Evolutionary conservation across 768 basidiomycete species (phyloP), one percentile per base, ranked within the genome.

Genomic region (Mycena amicta): DNA sequence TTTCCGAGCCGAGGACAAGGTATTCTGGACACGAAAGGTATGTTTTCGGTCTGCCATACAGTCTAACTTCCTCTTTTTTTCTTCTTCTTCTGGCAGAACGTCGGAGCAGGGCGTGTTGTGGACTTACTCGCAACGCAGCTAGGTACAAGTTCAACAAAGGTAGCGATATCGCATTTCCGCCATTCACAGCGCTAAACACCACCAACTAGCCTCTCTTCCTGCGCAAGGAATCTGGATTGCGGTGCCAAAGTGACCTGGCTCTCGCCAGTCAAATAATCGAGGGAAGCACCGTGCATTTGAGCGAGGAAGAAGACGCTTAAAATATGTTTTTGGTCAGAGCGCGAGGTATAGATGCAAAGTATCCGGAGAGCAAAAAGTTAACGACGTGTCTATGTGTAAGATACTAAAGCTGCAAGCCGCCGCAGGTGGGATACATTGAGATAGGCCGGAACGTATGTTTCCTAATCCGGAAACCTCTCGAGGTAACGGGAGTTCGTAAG

Each of bases 391-490:
- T 79, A 86, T 75, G 81, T 62, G 55, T 83, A 91, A 73, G 89
- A 87, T 65, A 94, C 92, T 66, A 94, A 78, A 65, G 92, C 90
- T 61, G 93, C 93, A 69, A 94, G 79, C 65, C 93, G 87, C 67
- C 93, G 84, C 63, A 95, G 81, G 75, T 94, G 92, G 30, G 92
- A 89, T 56, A 95, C 90, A 68, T 90, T 93, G 67, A 95, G 83
- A 69, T 93, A 94, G 66, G 93, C 90, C 37, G 93, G 93, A 26
- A 95, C 92, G 68, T 95, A 98, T 28, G 96, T 98, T 80, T 98
- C 97, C 66, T n/a, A 99, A 77, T 22, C 94, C 96, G 1, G 91
- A 91, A 41, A 98, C 95, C 68, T 98, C 95, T 57, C 97, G 87
- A 22, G 95, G 92, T 54, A 95, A 81, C 2, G 97, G 95, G 46